Base-by-base conservation (phyloP, 495 filamentous ascomycete genomes). In the Haplographium delicatum region DNA sequence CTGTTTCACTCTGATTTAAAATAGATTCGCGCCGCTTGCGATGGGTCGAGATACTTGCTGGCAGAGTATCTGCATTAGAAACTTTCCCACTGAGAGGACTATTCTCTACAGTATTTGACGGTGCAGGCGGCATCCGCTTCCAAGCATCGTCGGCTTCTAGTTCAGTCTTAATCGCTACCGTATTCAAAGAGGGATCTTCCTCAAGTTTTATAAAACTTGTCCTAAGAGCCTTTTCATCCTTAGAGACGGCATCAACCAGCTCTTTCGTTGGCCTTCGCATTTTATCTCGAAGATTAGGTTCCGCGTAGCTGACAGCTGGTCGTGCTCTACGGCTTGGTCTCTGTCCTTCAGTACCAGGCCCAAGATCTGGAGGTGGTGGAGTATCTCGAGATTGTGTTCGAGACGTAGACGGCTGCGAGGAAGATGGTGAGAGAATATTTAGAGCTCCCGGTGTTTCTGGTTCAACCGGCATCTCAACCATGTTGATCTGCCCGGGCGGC, bases 251-350 rank as follows among this genome's bases (percentile, higher is more conserved):
- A 62, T 88, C 85, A 28, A 82, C 73, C 5, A 91, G 65, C 45
- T 85, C 76, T 53, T 85, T 87, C 13, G 83, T 85, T 18, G 87
- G 84, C 42, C 89, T 81, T 43, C 89, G 77, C 89, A 95, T 94
- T 69, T 95, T 95, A 58, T 82, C 85, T 44, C 86, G 75, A 26
- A 95, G 70, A 59, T 86, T 94, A 7, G 89, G 89, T 64, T 91
- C 85, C 19, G 88, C 86, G 62, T 95, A 95, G 68, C 86, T 93
- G 39, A 95, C 76, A 24, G 76, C 73, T 5, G 78, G 69, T 43
- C 82, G 70, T 10, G 81, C 76, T 52, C 88, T 80, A 22, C 89
- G 72, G 35, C 78, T 81, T 8, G 79, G 74, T 40, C 86, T 41
- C 18, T 31, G 37, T 5, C 51, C 54, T 34, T 57, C 55, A 13